Evolutionary conservation across 73 alveolate species (phyloP), one percentile per base, ranked within the genome.

Genomic region (Paramecium biaurelia): DNA sequence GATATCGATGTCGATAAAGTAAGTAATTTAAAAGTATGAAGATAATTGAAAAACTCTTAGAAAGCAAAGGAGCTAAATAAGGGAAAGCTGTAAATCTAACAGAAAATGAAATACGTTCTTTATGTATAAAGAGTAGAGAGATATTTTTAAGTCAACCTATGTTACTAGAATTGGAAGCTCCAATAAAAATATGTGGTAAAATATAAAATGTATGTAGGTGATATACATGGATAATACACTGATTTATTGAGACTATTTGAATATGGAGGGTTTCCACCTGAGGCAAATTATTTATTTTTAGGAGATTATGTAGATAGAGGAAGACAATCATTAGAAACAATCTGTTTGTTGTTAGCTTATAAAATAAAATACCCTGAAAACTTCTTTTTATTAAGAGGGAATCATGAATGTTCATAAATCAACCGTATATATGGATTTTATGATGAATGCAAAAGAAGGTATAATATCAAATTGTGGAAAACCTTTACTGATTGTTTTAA

Each of bases 191-290:
- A 92, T 95, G 70, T 95, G 93, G 92, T 98, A 95, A 18, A 94
- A 59, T 24, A 9, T 20, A 3, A 0, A 30, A 26, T 18, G 15
- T 15, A 18, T 26, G 32, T 49, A 84, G 92, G 95, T 45, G 95
- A 92, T 82, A 92, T 92, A 53, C 95, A 92, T 68, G 95, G 95
- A 18, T 70, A 92, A 57, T 92, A 92, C 30, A 74, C 85, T 21
- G 95, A 92, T 57, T 57, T 92, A 8, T 92, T 92, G 47, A 92
- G 99, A 63, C 89, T 97, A 45, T 96, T 97, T 57, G 98, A 97
- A 92, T 96, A 95, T 72, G 99, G 99, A 42, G 99, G 99, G 59
- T 97, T 95, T 94, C 98, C 98, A 34, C 98, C 98, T 5, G 98
- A 96, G 68, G 92, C 98, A 7, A 96, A 95, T 93, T 97, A 96